Percentiles rank a stretch among this genome's conserved stretches.
These are phyloP conservation scores for Colletotrichum lini DNA, from an alignment of 2,329 filamentous ascomycete genomes.

Conservation along the genomic window DNA sequence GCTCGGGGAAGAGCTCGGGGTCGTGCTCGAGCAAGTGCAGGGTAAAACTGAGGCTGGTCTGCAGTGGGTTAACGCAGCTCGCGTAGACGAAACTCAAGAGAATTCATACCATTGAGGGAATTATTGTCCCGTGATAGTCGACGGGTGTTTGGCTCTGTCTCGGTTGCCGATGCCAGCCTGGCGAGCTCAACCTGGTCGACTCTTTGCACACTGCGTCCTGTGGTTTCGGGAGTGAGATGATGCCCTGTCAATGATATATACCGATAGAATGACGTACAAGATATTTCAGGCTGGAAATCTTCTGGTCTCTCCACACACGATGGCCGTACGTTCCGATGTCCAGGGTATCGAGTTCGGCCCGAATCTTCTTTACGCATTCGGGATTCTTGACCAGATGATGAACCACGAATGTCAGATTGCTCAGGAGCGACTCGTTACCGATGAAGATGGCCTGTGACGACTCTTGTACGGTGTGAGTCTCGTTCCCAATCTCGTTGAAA, in stretches of 20 bases:
- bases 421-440: slow-evolving; percentile 43
- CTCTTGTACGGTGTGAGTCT: slow-evolving; percentile 34
- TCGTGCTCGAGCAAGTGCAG: slow-evolving; percentile 40
- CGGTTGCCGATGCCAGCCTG: slow-evolving; percentile 43
- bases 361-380: slow-evolving; percentile 27
- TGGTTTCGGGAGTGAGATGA: neutral
- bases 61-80: neutral
- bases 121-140: slow-evolving; percentile 14
- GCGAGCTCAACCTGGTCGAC: slow-evolving; percentile 42
- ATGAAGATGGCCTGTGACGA: slow-evolving; percentile 43
- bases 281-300: slow-evolving; percentile 28
- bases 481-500: slow-evolving; percentile 33
- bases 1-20: slow-evolving; percentile 29
- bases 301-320: slow-evolving; percentile 38
- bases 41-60: slow-evolving; percentile 43
- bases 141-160: slow-evolving; percentile 26
- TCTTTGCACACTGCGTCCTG: slow-evolving; percentile 44
- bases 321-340: slow-evolving; percentile 33
- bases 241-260: too few relatives aligned
- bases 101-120: slow-evolving; percentile 33
- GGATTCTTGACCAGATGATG: slow-evolving; percentile 40
- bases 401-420: slow-evolving; percentile 40
- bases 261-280: slow-evolving; percentile 21
- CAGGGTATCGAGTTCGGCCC: slow-evolving; percentile 39
- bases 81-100: too few relatives aligned